Evolutionary conservation across 1,139 yeast species (phyloP), one percentile per base, ranked within the genome.

Genomic region (Schwanniomyces etchellsii): DNA sequence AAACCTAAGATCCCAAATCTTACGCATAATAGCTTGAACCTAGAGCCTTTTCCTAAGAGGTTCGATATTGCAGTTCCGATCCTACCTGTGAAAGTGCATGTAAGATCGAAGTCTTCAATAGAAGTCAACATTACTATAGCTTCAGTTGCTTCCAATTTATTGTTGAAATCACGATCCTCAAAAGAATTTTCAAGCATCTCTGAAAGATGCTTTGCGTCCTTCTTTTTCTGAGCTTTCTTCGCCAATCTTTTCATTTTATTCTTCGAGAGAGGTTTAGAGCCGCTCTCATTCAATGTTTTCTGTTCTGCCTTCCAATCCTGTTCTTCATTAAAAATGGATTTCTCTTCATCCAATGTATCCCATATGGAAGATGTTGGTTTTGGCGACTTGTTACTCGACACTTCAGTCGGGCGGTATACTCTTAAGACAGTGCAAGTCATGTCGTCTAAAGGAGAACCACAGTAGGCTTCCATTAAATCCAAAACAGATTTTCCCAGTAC

Each of bases 1-100:
- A 64, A 64, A 2, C 65, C 70, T 21, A 64, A 38, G 17, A 64
- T 44, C 2, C 71, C 71, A 45, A 64, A 45, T 20, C 63, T 51
- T 14, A 64, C 54, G 28, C 63, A 55, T 15, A 62, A 39, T 3
- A 60, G 42, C 34, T 59, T 57, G 34, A 43, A 43, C 16, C 36
- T 41, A 2, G 67, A 52, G 9, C 50, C 38, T 17, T 49, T 43
- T 4, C 71, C 71, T 25, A 63, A 44, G n/a, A 35, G 32, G 24
- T 37, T 38, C n/a, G 35, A 28, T 10, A 59, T 39, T 4, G 50
- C 10, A 21, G 36, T 39, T 11, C 67, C 67, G 22, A 53, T 32
- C 28, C 29, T 35, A 5, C 63, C 64, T 2, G 43, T 42, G 9
- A 63, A 42, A n/a, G 65, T 37, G 12, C 53, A 49, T 5, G 65